These are phyloP conservation scores for Yarrowia sp. DNA, from an alignment of 805 yeast species.

Conservation along the genomic window DNA sequence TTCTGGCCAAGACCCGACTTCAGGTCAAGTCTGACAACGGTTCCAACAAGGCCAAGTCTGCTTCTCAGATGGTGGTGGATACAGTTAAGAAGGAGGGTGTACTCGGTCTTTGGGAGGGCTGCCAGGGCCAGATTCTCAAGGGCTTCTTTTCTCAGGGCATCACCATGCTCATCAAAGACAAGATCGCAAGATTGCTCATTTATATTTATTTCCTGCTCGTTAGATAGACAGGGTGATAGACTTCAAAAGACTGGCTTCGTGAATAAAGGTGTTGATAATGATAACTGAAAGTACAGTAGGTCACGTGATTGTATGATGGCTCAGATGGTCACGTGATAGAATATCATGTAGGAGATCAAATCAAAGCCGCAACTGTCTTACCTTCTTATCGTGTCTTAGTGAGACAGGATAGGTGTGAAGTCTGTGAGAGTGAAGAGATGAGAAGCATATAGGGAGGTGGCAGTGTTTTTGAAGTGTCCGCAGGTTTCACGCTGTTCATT, in stretches of 20 bases:
- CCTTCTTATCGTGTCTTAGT: too few species aligned
- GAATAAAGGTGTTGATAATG: not conserved
- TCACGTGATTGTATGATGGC: too few species aligned
- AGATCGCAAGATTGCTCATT: constrained; percentile 46
- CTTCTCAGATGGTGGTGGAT: constrained; percentile 33
- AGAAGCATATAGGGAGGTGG: too few species aligned
- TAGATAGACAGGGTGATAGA: constrained; percentile 14
- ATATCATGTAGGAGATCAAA: too few species aligned
- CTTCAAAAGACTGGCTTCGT: constrained; percentile 5
- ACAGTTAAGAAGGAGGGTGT: constrained; percentile 76
- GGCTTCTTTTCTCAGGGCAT: constrained; percentile 50
- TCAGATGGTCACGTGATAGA: too few species aligned
- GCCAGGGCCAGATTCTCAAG: constrained; percentile 48
- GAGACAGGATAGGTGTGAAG: too few species aligned
- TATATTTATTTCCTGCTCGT: constrained; percentile 42
- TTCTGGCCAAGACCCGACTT: constrained; percentile 72
- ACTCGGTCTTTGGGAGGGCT: constrained; percentile 81
- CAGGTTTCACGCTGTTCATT: too few species aligned
- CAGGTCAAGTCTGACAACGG: constrained; percentile 55
- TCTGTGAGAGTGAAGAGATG: too few species aligned
- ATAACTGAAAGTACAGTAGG: too few species aligned
- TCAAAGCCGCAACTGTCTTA: too few species aligned
- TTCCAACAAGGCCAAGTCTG: constrained; percentile 4
- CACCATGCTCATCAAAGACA: constrained; percentile 52
- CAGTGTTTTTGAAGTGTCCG: too few species aligned